Conservation (phyloP, 208 protist species). For the Leishmania martiniquensis region DNA sequence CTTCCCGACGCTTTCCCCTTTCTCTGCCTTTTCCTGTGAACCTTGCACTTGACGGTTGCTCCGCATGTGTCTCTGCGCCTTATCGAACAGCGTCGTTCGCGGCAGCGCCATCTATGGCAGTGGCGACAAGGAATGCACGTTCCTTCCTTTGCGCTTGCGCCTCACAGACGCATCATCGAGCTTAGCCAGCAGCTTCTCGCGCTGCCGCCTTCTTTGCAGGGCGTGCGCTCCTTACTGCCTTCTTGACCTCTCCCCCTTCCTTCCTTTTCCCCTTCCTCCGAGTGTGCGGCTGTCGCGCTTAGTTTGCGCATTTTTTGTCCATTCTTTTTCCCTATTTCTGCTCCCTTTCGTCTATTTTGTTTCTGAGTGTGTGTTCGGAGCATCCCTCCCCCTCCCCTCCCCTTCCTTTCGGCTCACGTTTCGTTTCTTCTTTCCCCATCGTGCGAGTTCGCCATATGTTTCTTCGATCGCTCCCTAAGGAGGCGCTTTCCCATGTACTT, state of each 20-base stretch:
- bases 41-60: too few relatives aligned
- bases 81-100: background rate
- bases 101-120: background rate
- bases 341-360: background rate
- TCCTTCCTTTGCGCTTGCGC: background rate
- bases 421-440: background rate
- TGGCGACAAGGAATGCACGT: background rate
- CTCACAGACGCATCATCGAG: background rate
- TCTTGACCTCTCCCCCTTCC: too few relatives aligned
- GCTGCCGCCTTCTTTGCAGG: background rate
- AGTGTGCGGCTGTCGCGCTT: too few relatives aligned
- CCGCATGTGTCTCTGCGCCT: background rate
- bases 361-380: too few relatives aligned
- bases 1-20: background rate
- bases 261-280: too few relatives aligned
- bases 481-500: too few relatives aligned
- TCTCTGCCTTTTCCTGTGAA: background rate
- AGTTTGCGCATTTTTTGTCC: too few relatives aligned
- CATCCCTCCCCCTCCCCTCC: background rate
- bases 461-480: too few relatives aligned
- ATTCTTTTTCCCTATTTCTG: background rate
- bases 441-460: background rate
- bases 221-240: background rate
- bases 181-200: background rate
- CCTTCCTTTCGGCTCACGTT: too few relatives aligned